These are phyloP conservation scores for Tetrapisispora iriomotensis DNA, from an alignment of 805 yeast genomes.

Conservation along the genomic window DNA sequence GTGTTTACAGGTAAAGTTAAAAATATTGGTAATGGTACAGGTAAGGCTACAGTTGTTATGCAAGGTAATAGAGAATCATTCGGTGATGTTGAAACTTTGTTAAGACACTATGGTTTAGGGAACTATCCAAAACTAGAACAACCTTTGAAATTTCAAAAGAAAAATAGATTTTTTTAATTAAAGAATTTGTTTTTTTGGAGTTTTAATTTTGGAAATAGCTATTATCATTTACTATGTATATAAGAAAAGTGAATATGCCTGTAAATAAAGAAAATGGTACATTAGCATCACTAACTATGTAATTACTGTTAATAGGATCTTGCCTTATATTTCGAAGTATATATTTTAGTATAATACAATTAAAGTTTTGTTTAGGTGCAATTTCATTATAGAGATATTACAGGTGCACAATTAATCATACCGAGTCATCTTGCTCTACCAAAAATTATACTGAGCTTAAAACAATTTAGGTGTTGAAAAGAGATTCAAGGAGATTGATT, in stretches of 20 bases:
- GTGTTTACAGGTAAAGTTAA: slow-evolving; percentile 59
- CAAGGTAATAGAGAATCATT: slow-evolving; percentile 80
- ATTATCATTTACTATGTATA: too few species aligned
- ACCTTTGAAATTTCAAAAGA: slow-evolving; percentile 6
- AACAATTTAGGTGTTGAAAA: too few species aligned
- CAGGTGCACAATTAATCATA: too few species aligned
- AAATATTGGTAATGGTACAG: slow-evolving; percentile 39
- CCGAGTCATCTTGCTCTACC: too few species aligned
- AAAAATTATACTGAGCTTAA: too few species aligned
- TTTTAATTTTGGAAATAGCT: too few species aligned
- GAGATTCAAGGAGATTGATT: too few species aligned
- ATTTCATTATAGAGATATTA: too few species aligned
- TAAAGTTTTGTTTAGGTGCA: too few species aligned
- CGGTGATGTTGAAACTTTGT: slow-evolving; percentile 67
- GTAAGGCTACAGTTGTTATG: slow-evolving; percentile 75
- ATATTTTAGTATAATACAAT: too few species aligned
- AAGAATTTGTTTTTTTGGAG: background rate
- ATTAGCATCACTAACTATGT: background rate
- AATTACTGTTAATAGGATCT: too few species aligned
- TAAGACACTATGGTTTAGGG: slow-evolving; percentile 69
- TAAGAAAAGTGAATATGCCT: background rate
- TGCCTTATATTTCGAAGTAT: too few species aligned
- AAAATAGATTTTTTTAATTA: slow-evolving; percentile 21
- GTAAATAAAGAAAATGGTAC: background rate
- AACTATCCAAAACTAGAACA: slow-evolving; percentile 6